Conservation (phyloP, 495 filamentous ascomycete species). For the Terfezia boudieri region DNA sequence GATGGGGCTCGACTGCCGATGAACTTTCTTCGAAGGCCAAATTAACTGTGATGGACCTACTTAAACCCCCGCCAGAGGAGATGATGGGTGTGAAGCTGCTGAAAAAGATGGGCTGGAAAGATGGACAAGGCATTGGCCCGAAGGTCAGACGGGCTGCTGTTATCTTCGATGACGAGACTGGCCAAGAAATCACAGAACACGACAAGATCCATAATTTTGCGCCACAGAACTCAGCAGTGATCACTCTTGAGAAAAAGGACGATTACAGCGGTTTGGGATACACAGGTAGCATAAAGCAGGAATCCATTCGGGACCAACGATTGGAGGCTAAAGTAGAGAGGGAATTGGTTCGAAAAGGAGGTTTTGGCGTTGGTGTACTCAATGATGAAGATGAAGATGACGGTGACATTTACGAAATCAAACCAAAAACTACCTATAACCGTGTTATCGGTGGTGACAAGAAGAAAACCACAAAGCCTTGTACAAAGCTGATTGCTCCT, state of each 20-base stretch:
- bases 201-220: constrained; percentile 57
- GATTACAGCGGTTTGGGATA: constrained; percentile 70
- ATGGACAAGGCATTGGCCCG: constrained; percentile 79
- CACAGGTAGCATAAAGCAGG: constrained; percentile 22
- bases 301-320: constrained; percentile 24
- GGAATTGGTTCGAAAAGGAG: constrained; percentile 24
- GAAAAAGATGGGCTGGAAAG: constrained; percentile 89
- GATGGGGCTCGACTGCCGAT: constrained; percentile 47
- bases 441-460: constrained; percentile 63
- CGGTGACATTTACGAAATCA: constrained; percentile 82
- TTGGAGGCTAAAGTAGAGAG: constrained; percentile 10
- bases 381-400: constrained; percentile 97
- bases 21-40: constrained; percentile 29
- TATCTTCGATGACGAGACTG: constrained; percentile 32
- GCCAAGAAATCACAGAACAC: constrained; percentile 20
- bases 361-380: constrained; percentile 70
- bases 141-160: constrained; percentile 59
- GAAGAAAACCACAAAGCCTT: constrained; percentile 45
- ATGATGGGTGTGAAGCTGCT: constrained; percentile 78
- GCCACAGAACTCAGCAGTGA: constrained; percentile 61
- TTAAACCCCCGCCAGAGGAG: constrained; percentile 45
- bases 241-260: constrained; percentile 50
- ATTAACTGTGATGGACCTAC: constrained; percentile 45
- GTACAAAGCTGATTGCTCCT: constrained; percentile 19
- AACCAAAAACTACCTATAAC: constrained; percentile 81